A percentile compares a stretch with the other conserved stretches of the same genome.
These are phyloP conservation scores for Citrus medica DNA, from an alignment of 345 rosid genomes.

Conservation along the genomic window DNA sequence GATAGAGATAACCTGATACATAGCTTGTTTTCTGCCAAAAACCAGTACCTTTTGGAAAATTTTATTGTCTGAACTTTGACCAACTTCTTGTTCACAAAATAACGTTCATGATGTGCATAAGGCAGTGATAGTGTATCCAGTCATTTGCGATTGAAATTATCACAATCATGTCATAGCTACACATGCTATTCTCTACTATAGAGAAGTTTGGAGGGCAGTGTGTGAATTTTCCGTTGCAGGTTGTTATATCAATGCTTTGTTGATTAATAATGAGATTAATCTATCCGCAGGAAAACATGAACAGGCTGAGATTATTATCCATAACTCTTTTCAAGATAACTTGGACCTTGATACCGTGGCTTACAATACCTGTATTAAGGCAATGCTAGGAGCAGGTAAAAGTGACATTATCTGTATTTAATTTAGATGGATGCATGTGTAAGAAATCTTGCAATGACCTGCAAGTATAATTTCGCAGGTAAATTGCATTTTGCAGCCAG, in stretches of 20 bases:
- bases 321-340: slow-evolving; percentile 32
- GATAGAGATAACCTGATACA: not conserved
- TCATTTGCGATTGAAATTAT: not conserved
- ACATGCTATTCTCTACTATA: not conserved
- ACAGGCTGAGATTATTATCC: slow-evolving; percentile 57
- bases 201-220: not conserved
- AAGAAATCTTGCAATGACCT: slow-evolving; percentile 20
- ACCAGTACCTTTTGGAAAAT: not conserved
- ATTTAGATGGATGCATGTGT: slow-evolving; percentile 3
- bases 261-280: slow-evolving; percentile 10
- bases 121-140: not conserved
- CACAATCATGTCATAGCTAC: not conserved
- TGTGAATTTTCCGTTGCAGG: not conserved
- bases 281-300: slow-evolving; percentile 56
- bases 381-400: slow-evolving; percentile 83
- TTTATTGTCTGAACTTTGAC: not conserved
- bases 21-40: not conserved
- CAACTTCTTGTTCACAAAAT: not conserved
- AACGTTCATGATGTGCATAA: not conserved
- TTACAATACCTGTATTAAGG: slow-evolving; percentile 81
- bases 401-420: not conserved
- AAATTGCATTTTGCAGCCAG: slow-evolving; percentile 56
- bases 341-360: slow-evolving; percentile 74
- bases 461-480: slow-evolving; percentile 40
- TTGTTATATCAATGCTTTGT: not conserved